These are phyloP conservation scores for Nothophytophthora sp. DNA, from an alignment of 352 stramenopile species.

Conservation along the genomic window DNA sequence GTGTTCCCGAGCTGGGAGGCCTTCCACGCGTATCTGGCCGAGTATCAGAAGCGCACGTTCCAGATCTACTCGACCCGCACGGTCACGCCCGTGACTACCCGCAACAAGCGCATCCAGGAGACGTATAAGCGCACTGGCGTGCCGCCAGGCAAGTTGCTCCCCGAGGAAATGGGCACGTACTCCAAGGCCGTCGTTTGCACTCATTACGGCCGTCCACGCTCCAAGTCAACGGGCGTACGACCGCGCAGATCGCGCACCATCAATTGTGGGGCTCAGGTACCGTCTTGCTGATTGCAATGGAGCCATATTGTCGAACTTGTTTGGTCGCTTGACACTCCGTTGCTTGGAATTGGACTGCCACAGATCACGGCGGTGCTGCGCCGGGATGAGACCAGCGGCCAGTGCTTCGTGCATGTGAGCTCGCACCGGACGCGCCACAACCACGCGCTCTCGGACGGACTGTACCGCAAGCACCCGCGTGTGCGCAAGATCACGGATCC, in stretches of 20 bases:
- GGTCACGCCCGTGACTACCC: constrained; percentile 16
- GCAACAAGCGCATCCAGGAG: constrained; percentile 27
- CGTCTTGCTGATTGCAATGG: too few relatives aligned
- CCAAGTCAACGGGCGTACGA: constrained; percentile 14
- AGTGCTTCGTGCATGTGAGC: constrained; percentile 26
- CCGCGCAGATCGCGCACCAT: constrained; percentile 14
- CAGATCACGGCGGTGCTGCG: constrained; percentile 28
- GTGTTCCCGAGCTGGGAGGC: constrained; percentile 26
- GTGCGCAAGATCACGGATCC: constrained; percentile 27
- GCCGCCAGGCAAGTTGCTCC: constrained; percentile 16
- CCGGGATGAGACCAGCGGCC: constrained; percentile 14
- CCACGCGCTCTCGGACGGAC: constrained; percentile 19
- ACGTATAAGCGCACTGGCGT: constrained; percentile 11
- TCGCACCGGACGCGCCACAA: constrained; percentile 26
- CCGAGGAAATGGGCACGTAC: constrained; percentile 25
- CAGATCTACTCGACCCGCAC: constrained; percentile 30
- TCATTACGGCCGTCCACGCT: constrained; percentile 15
- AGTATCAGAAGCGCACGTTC: constrained; percentile 31
- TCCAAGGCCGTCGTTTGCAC: constrained; percentile 31
- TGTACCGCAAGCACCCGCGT: constrained; percentile 23
- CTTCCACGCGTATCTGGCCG: constrained; percentile 27
- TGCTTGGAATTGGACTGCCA: background rate
- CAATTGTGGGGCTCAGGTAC: constrained; percentile 23
- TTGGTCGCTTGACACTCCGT: too few relatives aligned
- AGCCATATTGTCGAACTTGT: too few relatives aligned